Evolutionary conservation across 768 basidiomycete species (phyloP).

Genomic region (Boletus subparvulus): DNA sequence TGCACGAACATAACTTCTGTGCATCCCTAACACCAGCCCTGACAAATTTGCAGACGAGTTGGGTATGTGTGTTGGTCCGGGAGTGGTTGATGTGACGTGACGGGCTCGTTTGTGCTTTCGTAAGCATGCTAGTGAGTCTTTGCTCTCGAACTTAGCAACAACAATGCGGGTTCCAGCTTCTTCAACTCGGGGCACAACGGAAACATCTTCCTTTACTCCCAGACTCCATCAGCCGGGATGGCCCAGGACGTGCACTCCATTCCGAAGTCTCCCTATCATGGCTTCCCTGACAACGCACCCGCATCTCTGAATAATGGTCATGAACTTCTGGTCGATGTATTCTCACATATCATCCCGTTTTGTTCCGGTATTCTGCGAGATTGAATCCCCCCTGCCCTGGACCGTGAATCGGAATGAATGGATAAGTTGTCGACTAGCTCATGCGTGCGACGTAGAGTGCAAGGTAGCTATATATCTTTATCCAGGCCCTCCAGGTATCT

Average conservation of each 20-base stretch:
- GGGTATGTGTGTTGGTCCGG: background rate
- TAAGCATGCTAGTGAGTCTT: background rate
- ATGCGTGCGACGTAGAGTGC: background rate
- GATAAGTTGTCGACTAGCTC: background rate
- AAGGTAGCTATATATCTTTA: too few relatives aligned
- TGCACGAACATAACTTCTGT: slow-evolving; percentile 21
- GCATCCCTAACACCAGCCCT: slow-evolving; percentile 9
- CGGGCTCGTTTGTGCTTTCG: background rate
- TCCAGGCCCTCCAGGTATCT: background rate
- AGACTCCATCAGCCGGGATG: too few relatives aligned
- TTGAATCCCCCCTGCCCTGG: background rate
- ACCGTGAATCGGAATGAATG: background rate
- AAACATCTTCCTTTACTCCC: too few relatives aligned
- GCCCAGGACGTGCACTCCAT: too few relatives aligned
- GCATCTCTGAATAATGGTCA: too few relatives aligned
- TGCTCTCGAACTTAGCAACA: too few relatives aligned
- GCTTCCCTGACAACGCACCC: too few relatives aligned
- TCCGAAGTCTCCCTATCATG: too few relatives aligned
- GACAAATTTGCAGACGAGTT: background rate
- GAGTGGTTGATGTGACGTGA: background rate
- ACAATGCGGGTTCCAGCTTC: too few relatives aligned
- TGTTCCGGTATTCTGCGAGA: background rate
- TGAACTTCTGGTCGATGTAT: too few relatives aligned
- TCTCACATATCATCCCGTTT: background rate
- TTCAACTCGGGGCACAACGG: too few relatives aligned